These are phyloP conservation scores for Tylopilus sp. DNA, from an alignment of 1,284 basidiomycete genomes.

Conservation along the genomic window DNA sequence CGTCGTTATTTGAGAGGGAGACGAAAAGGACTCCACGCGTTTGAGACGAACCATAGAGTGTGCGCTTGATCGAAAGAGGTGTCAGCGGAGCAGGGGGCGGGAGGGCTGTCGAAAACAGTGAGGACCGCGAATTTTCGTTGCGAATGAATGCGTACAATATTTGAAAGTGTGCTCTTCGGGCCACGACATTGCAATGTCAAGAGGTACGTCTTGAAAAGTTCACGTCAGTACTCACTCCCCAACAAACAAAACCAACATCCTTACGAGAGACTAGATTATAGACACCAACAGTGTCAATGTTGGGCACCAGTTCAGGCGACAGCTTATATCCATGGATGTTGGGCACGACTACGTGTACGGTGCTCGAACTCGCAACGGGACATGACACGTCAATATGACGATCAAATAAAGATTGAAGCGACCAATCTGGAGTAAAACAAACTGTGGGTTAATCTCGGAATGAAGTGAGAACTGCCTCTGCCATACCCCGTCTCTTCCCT, in stretches of 20 bases:
- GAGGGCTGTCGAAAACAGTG: slow-evolving; percentile 16
- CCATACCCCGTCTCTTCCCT: slow-evolving; percentile 52
- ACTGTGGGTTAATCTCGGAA: background rate
- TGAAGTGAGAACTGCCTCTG: background rate
- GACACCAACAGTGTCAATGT: slow-evolving; percentile 34
- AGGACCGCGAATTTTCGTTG: background rate
- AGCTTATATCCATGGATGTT: slow-evolving; percentile 40
- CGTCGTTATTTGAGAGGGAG: slow-evolving; percentile 61
- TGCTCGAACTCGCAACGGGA: slow-evolving; percentile 54
- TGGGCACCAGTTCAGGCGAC: slow-evolving; percentile 44
- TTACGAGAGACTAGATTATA: slow-evolving; percentile 52
- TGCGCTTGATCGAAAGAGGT: slow-evolving; percentile 63
- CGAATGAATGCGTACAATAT: slow-evolving; percentile 45
- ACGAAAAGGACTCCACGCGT: slow-evolving; percentile 70
- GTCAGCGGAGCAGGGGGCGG: slow-evolving; percentile 32
- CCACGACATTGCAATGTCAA: slow-evolving; percentile 58
- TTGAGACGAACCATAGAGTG: slow-evolving; percentile 73
- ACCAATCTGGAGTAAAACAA: slow-evolving; percentile 60
- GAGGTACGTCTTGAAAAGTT: slow-evolving; percentile 28
- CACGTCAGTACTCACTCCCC: background rate
- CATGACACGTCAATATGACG: slow-evolving; percentile 58
- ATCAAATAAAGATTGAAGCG: slow-evolving; percentile 69
- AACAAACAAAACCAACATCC: slow-evolving; percentile 6
- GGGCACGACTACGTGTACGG: slow-evolving; percentile 48
- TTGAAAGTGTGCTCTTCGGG: slow-evolving; percentile 47